phyloP scores from a whole-genome alignment of 345 rosid species.

The Pelargonium nanum region DNA sequence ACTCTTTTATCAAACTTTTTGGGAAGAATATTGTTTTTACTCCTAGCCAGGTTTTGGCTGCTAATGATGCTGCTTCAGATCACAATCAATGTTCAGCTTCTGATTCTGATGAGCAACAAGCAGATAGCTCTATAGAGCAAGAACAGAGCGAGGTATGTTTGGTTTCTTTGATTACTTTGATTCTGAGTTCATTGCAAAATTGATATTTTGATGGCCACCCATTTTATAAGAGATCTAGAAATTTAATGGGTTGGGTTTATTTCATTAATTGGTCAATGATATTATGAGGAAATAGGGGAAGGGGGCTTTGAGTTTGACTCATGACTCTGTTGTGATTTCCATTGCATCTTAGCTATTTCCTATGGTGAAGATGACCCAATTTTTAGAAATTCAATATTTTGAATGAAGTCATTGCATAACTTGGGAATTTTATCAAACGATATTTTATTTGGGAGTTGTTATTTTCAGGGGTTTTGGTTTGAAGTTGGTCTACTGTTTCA shows the following conservation, averaged over 20 bases:
- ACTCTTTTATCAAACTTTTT: conserved; percentile 37
- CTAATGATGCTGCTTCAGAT: background rate
- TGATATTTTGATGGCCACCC: conserved; percentile 1
- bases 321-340: no score
- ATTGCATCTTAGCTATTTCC: no score
- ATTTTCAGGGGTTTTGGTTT: no score
- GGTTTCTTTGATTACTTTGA: background rate
- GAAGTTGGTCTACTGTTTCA: no score
- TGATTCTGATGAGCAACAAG: background rate
- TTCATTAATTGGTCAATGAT: no score
- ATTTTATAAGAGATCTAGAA: background rate
- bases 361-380: no score
- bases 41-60: background rate
- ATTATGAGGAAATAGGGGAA: no score
- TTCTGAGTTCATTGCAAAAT: background rate
- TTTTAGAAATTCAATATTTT: no score
- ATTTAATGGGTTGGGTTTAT: background rate
- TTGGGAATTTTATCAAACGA: no score
- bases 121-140: background rate
- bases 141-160: conserved; percentile 15
- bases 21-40: conserved; percentile 32
- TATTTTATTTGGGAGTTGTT: no score
- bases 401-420: no score
- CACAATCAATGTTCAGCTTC: background rate
- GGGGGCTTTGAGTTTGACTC: no score